A percentile compares a stretch with the other conserved stretches of the same genome.
Evolutionary conservation across 371 early-diverging fungal genomes (phyloP).

Genomic region (Zychaea mexicana): DNA sequence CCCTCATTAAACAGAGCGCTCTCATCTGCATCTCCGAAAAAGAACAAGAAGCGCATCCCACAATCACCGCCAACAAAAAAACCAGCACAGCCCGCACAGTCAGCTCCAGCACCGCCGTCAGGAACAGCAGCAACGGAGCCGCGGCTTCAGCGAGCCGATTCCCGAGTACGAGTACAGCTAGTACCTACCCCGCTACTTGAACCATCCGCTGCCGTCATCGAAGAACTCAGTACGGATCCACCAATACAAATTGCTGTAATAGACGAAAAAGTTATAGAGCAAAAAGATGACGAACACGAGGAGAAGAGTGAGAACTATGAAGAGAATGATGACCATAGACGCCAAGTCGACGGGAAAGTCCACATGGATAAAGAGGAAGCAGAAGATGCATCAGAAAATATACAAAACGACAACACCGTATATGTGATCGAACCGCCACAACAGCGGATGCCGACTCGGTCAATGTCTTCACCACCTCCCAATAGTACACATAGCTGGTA

Average conservation of each 20-base stretch:
- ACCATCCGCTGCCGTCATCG: slow-evolving; percentile 5
- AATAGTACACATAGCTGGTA: background rate
- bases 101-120: too few relatives aligned
- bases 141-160: slow-evolving; percentile 7
- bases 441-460: background rate
- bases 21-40: background rate
- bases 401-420: background rate
- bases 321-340: background rate
- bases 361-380: background rate
- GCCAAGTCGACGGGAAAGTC: background rate
- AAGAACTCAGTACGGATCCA: background rate
- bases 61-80: background rate
- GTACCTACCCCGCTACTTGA: background rate
- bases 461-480: background rate
- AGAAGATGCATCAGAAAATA: background rate
- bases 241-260: background rate
- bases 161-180: background rate
- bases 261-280: background rate
- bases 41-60: background rate
- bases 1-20: background rate
- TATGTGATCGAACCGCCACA: background rate
- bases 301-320: background rate
- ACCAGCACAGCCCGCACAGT: background rate
- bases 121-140: background rate
- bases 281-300: background rate